Base-by-base conservation (phyloP, 2,329 filamentous ascomycete species). In the Penicillium oxalicum region DNA sequence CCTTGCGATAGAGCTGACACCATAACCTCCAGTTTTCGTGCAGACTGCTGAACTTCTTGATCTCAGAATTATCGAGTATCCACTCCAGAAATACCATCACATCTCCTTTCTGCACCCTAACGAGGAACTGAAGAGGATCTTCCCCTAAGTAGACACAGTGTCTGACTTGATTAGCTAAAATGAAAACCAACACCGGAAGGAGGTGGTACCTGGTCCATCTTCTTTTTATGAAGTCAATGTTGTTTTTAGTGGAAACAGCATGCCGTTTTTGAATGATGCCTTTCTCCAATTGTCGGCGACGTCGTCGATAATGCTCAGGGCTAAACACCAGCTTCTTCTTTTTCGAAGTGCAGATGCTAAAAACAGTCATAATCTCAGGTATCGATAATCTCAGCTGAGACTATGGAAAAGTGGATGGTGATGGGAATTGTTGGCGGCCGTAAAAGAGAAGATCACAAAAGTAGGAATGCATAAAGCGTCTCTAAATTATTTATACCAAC, bases 171-270 rank as follows among this genome's bases (percentile, higher is more conserved):
- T 50, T 26, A 47, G 40, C 24, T 44, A 4, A 28, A 24, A 11
- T 35, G 12, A 33, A 37, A 8, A 11, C 9, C 12, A 9, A 39
- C 18, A 2, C 8, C 44, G 4, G 25, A 44, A 29, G 4, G 26
- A 4, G 6, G 33, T 29, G 35, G 40, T 37, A 44, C 48, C 36
- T 50, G 1, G 9, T 44, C 48, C 24, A 50, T 24, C 26, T 9
- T 44, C 32, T 34, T 32, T 50, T 47, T 13, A 50, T 47, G 9
- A 29, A 2, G 25, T 39, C 13, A 35, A 50, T 50, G 25, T 50
- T 50, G 12, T 50, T 47, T 9, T 50, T 50, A 5, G 44, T 50
- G 13, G 35, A 47, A n/a, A 40, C 24, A 28, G 48, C n/a, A 50
- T 44, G 27, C 39, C 40, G 40, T 34, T 27, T 47, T 29, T 50